Percentiles rank a stretch among this genome's conserved stretches.
These are phyloP conservation scores for Talaromyces trachyspermus DNA, from an alignment of 495 filamentous ascomycete species.

Conservation along the genomic window DNA sequence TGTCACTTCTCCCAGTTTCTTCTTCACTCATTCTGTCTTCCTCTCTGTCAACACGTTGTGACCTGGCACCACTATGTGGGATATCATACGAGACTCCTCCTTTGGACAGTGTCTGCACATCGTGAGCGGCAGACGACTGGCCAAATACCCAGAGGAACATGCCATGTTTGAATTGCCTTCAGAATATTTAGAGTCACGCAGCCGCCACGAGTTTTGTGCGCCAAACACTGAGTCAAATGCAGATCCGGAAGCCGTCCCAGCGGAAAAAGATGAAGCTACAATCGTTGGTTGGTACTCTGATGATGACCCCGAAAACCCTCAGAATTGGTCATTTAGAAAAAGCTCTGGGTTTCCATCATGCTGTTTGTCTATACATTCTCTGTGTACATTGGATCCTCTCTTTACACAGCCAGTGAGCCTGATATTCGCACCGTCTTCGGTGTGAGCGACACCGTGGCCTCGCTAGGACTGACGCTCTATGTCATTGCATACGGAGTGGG, in stretches of 20 bases:
- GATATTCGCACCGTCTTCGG: conserved; percentile 36
- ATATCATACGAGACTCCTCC: not conserved
- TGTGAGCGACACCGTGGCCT: conserved; percentile 38
- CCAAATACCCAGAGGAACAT: not conserved
- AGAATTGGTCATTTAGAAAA: conserved; percentile 30
- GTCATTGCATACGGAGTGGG: conserved; percentile 32
- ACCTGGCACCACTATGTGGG: no score
- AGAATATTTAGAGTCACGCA: not conserved
- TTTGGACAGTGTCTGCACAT: not conserved
- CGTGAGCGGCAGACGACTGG: not conserved
- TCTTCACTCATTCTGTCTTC: no score
- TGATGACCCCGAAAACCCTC: conserved; percentile 31
- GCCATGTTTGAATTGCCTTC: not conserved
- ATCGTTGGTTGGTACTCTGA: conserved; percentile 31
- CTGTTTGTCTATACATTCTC: conserved; percentile 34
- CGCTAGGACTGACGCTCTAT: conserved; percentile 43
- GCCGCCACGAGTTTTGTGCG: no score
- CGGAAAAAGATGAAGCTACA: conserved; percentile 14
- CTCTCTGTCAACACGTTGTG: no score
- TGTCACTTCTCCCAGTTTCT: no score
- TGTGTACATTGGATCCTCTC: conserved; percentile 39
- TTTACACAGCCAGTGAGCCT: conserved; percentile 31
- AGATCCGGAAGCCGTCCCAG: not conserved
- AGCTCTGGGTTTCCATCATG: conserved; percentile 19
- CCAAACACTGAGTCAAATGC: not conserved